Evolutionary conservation across 2,329 filamentous ascomycete genomes (phyloP).

Genomic region (Gyromitra esculenta): DNA sequence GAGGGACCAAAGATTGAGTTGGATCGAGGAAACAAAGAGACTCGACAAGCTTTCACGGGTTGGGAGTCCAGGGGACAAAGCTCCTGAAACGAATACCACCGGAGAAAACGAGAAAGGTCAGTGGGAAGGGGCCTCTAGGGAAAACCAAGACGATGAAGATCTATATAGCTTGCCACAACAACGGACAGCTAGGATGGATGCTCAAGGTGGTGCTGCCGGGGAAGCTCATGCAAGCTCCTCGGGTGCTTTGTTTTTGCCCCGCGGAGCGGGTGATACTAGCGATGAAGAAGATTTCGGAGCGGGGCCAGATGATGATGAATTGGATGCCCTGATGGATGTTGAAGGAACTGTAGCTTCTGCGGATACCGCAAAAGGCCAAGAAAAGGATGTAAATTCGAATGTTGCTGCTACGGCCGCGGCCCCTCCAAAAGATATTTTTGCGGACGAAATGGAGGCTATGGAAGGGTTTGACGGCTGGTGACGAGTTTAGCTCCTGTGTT

Average conservation of each 20-base stretch:
- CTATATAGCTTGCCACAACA: slow-evolving; percentile 45
- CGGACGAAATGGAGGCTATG: slow-evolving; percentile 75
- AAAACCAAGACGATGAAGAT: slow-evolving; percentile 43
- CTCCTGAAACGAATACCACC: slow-evolving; percentile 62
- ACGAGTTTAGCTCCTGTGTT: background rate
- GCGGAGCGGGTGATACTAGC: slow-evolving; percentile 43
- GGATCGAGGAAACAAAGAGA: slow-evolving; percentile 60
- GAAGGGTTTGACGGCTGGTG: slow-evolving; percentile 66
- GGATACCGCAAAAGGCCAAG: background rate
- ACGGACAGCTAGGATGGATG: background rate
- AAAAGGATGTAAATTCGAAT: slow-evolving; percentile 21
- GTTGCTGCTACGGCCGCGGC: slow-evolving; percentile 58
- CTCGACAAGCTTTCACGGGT: slow-evolving; percentile 41
- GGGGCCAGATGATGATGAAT: slow-evolving; percentile 56
- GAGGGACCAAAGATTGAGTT: slow-evolving; percentile 54
- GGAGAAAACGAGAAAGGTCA: slow-evolving; percentile 44
- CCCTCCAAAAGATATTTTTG: slow-evolving; percentile 62
- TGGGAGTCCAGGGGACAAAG: slow-evolving; percentile 52
- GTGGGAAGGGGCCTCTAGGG: slow-evolving; percentile 52
- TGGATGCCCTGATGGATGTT: slow-evolving; percentile 58
- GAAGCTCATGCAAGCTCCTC: slow-evolving; percentile 23
- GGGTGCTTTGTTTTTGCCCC: slow-evolving; percentile 40
- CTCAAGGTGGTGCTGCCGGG: slow-evolving; percentile 2
- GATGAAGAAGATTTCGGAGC: slow-evolving; percentile 52
- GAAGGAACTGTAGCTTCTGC: slow-evolving; percentile 36